Base-by-base conservation (phyloP, 2,329 filamentous ascomycete genomes). In the Stromatinia cepivora region DNA sequence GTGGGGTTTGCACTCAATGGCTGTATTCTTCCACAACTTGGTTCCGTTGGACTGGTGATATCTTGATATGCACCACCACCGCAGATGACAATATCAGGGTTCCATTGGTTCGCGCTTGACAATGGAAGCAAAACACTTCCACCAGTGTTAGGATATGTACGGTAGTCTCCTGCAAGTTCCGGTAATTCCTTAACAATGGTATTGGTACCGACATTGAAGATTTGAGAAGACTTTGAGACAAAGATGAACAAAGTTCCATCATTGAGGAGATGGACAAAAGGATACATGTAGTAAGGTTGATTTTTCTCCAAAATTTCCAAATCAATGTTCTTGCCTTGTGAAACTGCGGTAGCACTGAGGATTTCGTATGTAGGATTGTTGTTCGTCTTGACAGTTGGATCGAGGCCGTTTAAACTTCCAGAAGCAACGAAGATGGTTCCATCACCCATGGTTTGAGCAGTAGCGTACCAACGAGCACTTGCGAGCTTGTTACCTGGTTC, bases 301-400 rank as follows among this genome's bases (percentile, higher is more conserved):
- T 86, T 87, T 75, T 83, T 83, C 67, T 79, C 80, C 34, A 89
- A 79, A 50, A 88, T 85, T 6, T 84, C 82, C 81, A 88, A 82
- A 11, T 78, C 77, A 56, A 83, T 81, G 74, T 81, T 86, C 25
- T 78, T 76, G 61, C 85, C 85, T 58, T 80, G 77, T 4, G 82
- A 81, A 56, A 81, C 76, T 69, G 84, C 86, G 54, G 81, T 74
- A 39, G 78, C 71, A 69, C 84, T 82, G n/a, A 88, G 79, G 36
- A 88, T 82, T 75, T 89, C 87, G 75, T 87, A 88, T 2, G 86
- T 89, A 3, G 87, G 87, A 74, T 89, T 88, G 79, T 88, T 88
- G 79, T 89, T 88, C 61, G 82, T 79, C 5, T 78, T 77, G 69
- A 84, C 80, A 10, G 81, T 81, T 34, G 85, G 85, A 75, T 87